A percentile compares a stretch with the other conserved stretches of the same genome.
Conservation (phyloP, 306 rosid genomes). For the cucumber (Cucumis sativus) region DNA sequence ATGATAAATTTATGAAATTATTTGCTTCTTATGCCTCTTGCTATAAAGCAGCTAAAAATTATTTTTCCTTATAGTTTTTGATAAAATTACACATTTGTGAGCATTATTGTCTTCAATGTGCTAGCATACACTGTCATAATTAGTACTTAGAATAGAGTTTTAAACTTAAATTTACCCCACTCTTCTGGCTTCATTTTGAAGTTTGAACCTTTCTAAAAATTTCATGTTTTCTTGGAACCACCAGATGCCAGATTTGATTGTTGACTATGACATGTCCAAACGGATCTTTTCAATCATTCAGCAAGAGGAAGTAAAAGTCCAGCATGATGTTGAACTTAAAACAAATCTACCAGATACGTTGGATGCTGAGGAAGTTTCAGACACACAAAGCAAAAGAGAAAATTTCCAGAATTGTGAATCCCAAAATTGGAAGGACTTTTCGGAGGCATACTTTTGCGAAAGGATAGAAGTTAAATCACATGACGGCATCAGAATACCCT, state of each 20-base stretch:
- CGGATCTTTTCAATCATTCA: slow-evolving; percentile 50
- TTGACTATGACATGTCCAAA: slow-evolving; percentile 75
- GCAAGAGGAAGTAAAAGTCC: slow-evolving; percentile 61
- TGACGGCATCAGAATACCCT: slow-evolving; percentile 56
- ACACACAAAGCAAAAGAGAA: slow-evolving; percentile 12
- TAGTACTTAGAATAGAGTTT: neutral
- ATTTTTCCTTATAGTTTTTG: neutral
- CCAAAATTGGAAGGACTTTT: slow-evolving; percentile 54
- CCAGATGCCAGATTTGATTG: slow-evolving; percentile 88
- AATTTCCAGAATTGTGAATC: slow-evolving; percentile 18
- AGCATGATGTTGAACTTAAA: slow-evolving; percentile 14
- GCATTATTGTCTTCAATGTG: neutral
- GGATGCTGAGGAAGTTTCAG: slow-evolving; percentile 15
- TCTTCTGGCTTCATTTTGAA: neutral
- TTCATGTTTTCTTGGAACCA: slow-evolving; percentile 2
- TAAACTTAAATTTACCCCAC: neutral
- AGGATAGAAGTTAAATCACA: slow-evolving; percentile 61
- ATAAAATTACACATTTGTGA: neutral
- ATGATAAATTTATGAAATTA: neutral
- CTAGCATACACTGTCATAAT: neutral
- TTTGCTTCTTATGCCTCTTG: neutral
- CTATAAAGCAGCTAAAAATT: neutral
- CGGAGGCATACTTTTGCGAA: slow-evolving; percentile 45
- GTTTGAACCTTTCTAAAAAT: neutral
- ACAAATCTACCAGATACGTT: slow-evolving; percentile 11